Evolutionary conservation across 2,329 filamentous ascomycete genomes (phyloP).

Genomic region (Neocucurbitaria cava): DNA sequence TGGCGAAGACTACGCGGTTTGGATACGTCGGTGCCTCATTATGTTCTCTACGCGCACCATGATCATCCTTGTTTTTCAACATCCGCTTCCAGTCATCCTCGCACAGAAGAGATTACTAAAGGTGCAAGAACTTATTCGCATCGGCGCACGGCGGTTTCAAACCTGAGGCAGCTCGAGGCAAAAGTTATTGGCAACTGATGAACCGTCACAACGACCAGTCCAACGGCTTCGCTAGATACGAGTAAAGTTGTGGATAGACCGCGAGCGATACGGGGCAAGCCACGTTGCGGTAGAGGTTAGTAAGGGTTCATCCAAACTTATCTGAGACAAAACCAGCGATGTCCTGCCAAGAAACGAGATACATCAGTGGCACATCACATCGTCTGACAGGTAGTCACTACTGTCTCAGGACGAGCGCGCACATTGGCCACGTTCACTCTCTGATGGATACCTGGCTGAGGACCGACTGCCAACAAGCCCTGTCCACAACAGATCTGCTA

Average conservation of each 20-base stretch:
- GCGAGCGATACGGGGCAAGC: not conserved
- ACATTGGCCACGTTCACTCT: not conserved
- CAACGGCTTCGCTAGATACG: not conserved
- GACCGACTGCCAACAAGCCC: not conserved
- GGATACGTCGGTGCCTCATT: conserved; percentile 36
- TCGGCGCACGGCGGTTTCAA: not conserved
- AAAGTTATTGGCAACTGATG: not conserved
- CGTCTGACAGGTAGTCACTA: not conserved
- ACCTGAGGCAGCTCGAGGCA: not conserved
- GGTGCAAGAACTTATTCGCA: conserved; percentile 36
- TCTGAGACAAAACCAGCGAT: not conserved
- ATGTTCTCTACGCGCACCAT: conserved; percentile 37
- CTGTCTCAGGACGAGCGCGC: not conserved
- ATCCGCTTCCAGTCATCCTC: conserved; percentile 31
- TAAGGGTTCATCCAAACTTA: not conserved
- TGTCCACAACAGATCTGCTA: not conserved
- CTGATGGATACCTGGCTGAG: not conserved
- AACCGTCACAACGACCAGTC: not conserved
- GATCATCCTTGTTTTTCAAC: conserved; percentile 35
- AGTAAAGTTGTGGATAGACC: not conserved
- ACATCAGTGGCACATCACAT: not conserved
- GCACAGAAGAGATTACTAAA: conserved; percentile 36
- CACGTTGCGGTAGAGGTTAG: not conserved
- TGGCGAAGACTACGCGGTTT: conserved; percentile 24
- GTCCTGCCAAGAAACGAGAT: not conserved